Percentiles rank a stretch among this genome's conserved stretches.
Evolutionary conservation across 139 green algal genomes (phyloP).

Genomic region (Micractinium conductrix): DNA sequence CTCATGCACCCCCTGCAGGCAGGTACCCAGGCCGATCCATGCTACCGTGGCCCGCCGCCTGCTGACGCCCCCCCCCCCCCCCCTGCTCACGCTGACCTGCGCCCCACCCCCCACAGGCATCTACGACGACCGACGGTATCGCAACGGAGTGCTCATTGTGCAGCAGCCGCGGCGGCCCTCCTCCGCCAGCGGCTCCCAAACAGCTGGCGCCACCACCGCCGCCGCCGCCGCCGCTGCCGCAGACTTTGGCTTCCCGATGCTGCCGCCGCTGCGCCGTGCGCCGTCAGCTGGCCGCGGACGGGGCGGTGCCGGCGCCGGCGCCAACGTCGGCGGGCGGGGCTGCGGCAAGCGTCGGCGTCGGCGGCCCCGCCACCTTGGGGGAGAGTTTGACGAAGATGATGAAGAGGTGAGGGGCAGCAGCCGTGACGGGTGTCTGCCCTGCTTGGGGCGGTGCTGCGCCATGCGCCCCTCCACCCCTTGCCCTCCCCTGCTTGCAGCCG

Average conservation of each 20-base stretch:
- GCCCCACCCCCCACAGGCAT: no score
- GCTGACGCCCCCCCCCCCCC: not conserved
- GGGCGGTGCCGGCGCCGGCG: not conserved
- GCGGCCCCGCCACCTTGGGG: not conserved
- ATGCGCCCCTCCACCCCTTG: no score
- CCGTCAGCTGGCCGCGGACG: no score
- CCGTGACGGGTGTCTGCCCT: no score
- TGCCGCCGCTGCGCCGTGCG: not conserved
- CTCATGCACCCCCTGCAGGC: not conserved
- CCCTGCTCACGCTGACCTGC: no score
- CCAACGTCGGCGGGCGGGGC: not conserved
- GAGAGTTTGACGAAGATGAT: no score
- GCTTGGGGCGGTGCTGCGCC: no score
- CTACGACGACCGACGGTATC: conserved; percentile 25
- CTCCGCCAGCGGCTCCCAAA: not conserved
- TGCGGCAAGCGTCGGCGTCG: not conserved
- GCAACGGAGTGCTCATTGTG: not conserved
- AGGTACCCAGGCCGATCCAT: no score
- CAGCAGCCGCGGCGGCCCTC: conserved; percentile 5
- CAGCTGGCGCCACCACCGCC: no score
- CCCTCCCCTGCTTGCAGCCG: no score
- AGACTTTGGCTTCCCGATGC: not conserved
- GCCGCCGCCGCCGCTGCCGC: not conserved
- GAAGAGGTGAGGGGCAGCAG: no score
- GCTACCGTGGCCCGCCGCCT: no score